Percentiles rank a stretch among this genome's conserved stretches.
Conservation (phyloP, 768 basidiomycete genomes). For the Pilatotrama ljubarskyi region DNA sequence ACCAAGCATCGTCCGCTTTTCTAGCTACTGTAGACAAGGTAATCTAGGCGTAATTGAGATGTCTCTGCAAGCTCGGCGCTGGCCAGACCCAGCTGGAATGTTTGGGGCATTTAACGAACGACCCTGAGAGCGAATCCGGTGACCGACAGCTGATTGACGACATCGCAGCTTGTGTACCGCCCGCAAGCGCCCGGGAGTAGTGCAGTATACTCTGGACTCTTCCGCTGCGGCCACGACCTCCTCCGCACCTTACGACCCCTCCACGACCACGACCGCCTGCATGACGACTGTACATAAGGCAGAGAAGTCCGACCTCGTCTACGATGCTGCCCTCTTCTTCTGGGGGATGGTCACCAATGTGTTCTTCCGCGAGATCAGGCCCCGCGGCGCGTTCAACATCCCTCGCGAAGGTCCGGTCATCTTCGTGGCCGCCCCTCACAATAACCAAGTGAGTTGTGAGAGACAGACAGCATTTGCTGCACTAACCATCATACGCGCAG, state of each 20-base stretch:
- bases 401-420: conserved; percentile 89
- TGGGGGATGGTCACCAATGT: conserved; percentile 87
- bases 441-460: conserved; percentile 26
- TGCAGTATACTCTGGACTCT: not conserved
- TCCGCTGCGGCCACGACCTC: conserved; percentile 7
- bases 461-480: conserved; percentile 20
- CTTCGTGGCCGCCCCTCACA: conserved; percentile 27
- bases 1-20: conserved; percentile 15
- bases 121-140: conserved; percentile 1
- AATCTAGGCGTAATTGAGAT: conserved; percentile 18
- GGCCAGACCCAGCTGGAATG: conserved; percentile 1
- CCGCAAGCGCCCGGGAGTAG: not conserved
- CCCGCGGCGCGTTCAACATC: conserved; percentile 92
- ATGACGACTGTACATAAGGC: conserved; percentile 11
- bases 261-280: not conserved
- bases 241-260: not conserved
- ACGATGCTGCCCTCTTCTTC: conserved; percentile 79
- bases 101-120: not conserved
- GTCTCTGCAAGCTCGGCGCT: not conserved
- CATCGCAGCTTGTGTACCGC: not conserved
- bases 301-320: conserved; percentile 38
- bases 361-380: conserved; percentile 95
- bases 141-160: conserved; percentile 17
- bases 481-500: conserved; percentile 39
- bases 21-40: conserved; percentile 17